Conservation (phyloP, 345 rosid genomes). For the Cardamine resedifolia region DNA sequence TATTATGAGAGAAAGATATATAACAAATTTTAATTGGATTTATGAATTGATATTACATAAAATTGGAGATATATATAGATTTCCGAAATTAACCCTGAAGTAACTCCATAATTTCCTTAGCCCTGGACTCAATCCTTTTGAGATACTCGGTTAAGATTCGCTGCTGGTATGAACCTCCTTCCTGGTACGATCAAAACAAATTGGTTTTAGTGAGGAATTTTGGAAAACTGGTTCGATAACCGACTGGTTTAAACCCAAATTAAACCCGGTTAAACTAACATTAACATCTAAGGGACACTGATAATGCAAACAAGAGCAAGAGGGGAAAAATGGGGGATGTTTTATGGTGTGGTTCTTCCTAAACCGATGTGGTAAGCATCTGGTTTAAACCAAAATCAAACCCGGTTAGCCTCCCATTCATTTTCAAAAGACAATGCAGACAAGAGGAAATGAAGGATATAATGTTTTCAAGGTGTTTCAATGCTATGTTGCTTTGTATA, state of each 20-base stretch:
- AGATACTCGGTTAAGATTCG: conserved; percentile 70
- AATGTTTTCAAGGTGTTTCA: neutral
- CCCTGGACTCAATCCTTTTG: conserved; percentile 76
- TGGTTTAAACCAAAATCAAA: neutral
- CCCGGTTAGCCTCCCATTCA: neutral
- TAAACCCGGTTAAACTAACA: conserved; percentile 1
- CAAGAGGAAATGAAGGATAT: neutral
- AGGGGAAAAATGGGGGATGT: neutral
- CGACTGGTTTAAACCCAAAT: neutral
- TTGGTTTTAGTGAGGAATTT: neutral
- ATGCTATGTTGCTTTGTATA: neutral
- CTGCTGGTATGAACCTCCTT: conserved; percentile 95
- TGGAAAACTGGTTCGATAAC: neutral
- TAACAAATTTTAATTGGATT: neutral
- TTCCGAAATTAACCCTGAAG: conserved; percentile 44
- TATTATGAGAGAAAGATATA: neutral
- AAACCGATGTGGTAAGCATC: neutral
- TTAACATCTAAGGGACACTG: neutral
- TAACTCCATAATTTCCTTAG: conserved; percentile 53
- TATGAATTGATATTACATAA: neutral
- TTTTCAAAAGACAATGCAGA: neutral
- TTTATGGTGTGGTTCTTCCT: too few species aligned
- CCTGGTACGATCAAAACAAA: conserved; percentile 43
- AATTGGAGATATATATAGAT: neutral
- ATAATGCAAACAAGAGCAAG: neutral